Evolutionary conservation across 2,329 filamentous ascomycete genomes (phyloP), one percentile per base, ranked within the genome.

Genomic region (Zasmidium citrigriseum): DNA sequence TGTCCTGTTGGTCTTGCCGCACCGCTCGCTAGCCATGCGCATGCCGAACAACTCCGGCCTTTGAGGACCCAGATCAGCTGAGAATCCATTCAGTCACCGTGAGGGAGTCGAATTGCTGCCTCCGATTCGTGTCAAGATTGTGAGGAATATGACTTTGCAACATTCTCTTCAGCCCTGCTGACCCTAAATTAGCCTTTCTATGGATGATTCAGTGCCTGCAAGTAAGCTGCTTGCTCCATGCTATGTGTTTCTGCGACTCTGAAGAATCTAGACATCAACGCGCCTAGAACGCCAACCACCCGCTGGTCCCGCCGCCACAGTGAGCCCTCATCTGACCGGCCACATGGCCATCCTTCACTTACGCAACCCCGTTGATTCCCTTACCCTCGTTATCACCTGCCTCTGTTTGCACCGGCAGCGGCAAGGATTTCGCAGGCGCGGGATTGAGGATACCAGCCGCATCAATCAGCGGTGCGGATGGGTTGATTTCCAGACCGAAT

Each of bases 401-500:
- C 44, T 46, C 59, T 54, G 64, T 51, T 57, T 67, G 57, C 21
- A 61, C 54, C 22, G 70, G 68, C 46, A 67, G 63, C 16, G 65
- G 58, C 60, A 81, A 64, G 16, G 77, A 69, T 67, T 72, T 79
- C 29, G 67, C 64, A 60, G 76, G 89, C 68, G 72, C 86, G 20
- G 90, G 88, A 52, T 84, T 89, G 56, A 96, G 78, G 16, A 96
- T 83, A 56, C 86, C 84, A 48, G 85, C 80, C 4, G 90, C 89
- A 44, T 92, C 85, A 55, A 96, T 89, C 61, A 97, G 78, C 71
- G 89, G 90, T 23, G 89, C 90, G 18, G 84, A 84, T 0, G 91
- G 91, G 75, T 95, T 96, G 57, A 97, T 76, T 59, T 93, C 92
- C 52, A 97, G 81, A 3, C 93, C 93, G 70, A 97, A 97, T 0